A percentile compares a stretch with the other conserved stretches of the same genome.
phyloP scores from a whole-genome alignment of 164 flowering plant species.

The Vitis rupestris region DNA sequence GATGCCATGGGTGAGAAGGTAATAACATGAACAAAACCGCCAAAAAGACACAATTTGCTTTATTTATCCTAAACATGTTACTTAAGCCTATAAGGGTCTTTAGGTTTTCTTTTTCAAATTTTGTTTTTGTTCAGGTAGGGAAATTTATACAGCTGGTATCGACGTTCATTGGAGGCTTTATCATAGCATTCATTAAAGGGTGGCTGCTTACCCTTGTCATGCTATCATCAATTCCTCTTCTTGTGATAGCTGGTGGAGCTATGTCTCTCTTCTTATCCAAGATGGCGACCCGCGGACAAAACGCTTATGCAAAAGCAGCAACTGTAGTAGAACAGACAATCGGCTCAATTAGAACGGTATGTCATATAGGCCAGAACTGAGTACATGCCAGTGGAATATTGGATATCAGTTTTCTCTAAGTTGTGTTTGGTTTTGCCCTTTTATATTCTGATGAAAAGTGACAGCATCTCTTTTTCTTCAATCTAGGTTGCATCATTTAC shows the following conservation, averaged over 20 bases:
- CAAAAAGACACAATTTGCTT: not conserved
- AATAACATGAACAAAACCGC: not conserved
- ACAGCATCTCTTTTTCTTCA: not conserved
- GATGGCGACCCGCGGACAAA: constrained; percentile 41
- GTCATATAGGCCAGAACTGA: not conserved
- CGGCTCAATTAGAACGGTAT: constrained; percentile 56
- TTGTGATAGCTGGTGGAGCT: constrained; percentile 28
- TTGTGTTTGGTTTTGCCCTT: too few species aligned
- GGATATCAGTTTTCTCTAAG: too few species aligned
- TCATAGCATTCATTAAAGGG: constrained; percentile 44
- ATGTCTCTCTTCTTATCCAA: constrained; percentile 28
- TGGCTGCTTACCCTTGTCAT: constrained; percentile 61
- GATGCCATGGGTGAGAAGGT: constrained; percentile 70
- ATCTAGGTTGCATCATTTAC: constrained; percentile 57
- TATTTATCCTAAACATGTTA: not conserved
- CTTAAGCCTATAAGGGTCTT: not conserved
- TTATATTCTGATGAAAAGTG: too few species aligned
- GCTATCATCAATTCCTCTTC: constrained; percentile 42
- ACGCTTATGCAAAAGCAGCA: constrained; percentile 50
- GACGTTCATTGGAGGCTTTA: constrained; percentile 52
- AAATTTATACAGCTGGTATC: constrained; percentile 40
- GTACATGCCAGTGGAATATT: too few species aligned
- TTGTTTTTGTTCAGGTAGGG: constrained; percentile 40
- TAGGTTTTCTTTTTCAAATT: not conserved
- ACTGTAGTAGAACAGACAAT: constrained; percentile 50